Conservation (phyloP, 202 grass and related monocot species). For the Musa balbisiana region DNA sequence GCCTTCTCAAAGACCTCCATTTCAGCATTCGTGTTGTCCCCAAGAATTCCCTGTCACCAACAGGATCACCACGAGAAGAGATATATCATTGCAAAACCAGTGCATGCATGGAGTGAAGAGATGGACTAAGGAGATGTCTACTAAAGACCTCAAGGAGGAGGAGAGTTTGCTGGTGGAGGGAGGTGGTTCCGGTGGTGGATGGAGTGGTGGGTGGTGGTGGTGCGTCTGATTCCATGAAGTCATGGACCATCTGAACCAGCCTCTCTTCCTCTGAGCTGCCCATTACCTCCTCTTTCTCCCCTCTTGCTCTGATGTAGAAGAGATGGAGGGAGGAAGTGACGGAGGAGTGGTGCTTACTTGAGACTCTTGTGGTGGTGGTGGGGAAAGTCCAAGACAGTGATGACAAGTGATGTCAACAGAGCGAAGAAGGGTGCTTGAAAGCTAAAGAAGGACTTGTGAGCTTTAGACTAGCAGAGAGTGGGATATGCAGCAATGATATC, state of each 20-base stretch:
- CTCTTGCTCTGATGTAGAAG: neutral
- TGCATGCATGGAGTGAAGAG: neutral
- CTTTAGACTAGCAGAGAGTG: too few relatives aligned
- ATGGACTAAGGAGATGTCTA: neutral
- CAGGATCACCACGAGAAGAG: neutral
- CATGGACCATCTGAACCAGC: constrained; percentile 14
- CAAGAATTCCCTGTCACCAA: constrained; percentile 20
- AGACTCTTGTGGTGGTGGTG: too few relatives aligned
- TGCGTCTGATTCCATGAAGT: constrained; percentile 18
- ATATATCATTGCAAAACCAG: neutral
- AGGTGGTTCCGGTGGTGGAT: neutral
- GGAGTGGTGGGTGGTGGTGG: neutral
- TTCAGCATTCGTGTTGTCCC: constrained; percentile 30
- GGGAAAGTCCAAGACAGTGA: too few relatives aligned
- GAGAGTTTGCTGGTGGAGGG: neutral
- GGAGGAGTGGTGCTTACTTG: too few relatives aligned
- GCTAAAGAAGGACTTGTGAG: too few relatives aligned
- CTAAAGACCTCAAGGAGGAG: neutral
- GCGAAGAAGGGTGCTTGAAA: too few relatives aligned
- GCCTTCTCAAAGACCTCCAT: constrained; percentile 34
- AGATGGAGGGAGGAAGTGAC: too few relatives aligned
- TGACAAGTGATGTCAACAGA: too few relatives aligned
- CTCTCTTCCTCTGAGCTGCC: constrained; percentile 11
- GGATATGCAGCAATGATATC: too few relatives aligned
- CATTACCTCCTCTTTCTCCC: neutral